Percentiles rank a stretch among this genome's conserved stretches.
Evolutionary conservation across 1,284 basidiomycete species (phyloP).

Genomic region (Puccinia triticina): DNA sequence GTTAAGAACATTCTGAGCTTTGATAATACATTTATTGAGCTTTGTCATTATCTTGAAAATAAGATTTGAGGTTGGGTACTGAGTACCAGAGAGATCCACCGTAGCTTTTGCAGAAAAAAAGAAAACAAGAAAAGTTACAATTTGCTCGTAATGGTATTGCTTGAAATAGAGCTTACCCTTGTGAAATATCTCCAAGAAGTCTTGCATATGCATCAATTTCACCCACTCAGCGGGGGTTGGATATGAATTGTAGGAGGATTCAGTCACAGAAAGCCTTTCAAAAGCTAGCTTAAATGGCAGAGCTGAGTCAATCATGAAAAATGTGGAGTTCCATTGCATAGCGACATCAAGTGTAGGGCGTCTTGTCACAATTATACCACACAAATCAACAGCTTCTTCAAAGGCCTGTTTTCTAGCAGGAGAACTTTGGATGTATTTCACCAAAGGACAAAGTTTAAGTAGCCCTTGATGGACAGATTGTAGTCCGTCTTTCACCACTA

Average conservation of each 20-base stretch:
- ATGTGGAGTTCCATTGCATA: too few species aligned
- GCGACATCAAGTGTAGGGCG: too few species aligned
- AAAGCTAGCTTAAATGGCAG: background rate
- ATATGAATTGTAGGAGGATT: background rate
- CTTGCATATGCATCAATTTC: background rate
- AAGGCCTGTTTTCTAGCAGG: too few species aligned
- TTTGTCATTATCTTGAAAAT: background rate
- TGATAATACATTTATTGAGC: background rate
- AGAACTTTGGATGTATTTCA: background rate
- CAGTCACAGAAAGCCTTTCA: background rate
- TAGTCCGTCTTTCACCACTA: conserved; percentile 1
- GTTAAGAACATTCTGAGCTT: background rate
- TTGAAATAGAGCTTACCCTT: too few species aligned
- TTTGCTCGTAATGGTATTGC: too few species aligned
- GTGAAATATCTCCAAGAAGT: too few species aligned
- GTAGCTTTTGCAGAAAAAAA: conserved; percentile 4
- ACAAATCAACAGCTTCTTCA: too few species aligned
- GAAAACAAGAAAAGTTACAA: too few species aligned
- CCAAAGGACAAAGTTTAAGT: background rate
- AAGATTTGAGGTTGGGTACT: background rate
- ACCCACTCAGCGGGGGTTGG: background rate
- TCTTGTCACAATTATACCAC: too few species aligned
- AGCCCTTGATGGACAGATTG: background rate
- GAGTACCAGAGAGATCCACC: background rate
- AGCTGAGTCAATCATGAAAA: background rate